phyloP scores from a whole-genome alignment of 306 rosid species.

The Dryas octopetala region DNA sequence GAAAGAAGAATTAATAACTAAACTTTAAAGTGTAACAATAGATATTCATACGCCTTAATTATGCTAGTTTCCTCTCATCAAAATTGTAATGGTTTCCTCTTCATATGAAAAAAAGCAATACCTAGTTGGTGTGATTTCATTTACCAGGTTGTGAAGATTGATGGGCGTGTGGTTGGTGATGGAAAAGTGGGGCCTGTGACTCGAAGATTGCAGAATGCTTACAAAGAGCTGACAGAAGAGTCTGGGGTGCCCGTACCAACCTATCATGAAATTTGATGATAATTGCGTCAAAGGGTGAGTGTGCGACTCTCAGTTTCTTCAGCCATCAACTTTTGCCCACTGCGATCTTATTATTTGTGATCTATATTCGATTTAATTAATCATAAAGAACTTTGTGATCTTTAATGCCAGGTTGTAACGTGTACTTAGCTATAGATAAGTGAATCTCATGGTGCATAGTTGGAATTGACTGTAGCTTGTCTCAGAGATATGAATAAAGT shows the following conservation, averaged over 20 bases:
- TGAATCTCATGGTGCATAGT: neutral
- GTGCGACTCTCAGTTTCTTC: neutral
- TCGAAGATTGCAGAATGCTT: conserved; percentile 63
- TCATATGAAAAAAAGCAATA: neutral
- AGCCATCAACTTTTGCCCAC: neutral
- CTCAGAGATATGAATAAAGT: neutral
- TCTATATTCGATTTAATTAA: too few species aligned
- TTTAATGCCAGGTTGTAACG: neutral
- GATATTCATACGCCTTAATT: neutral
- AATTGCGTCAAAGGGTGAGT: neutral
- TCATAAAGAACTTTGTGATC: too few species aligned
- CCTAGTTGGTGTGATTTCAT: conserved; percentile 11
- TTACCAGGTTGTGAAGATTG: conserved; percentile 83
- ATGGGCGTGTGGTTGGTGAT: conserved; percentile 73
- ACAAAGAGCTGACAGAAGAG: conserved; percentile 59
- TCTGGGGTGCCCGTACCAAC: conserved; percentile 51
- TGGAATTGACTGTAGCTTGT: neutral
- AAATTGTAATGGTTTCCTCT: neutral
- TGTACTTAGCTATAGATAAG: neutral
- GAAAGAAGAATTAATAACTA: neutral
- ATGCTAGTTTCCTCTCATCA: neutral
- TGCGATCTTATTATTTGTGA: too few species aligned
- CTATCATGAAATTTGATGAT: neutral
- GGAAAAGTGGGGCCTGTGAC: conserved; percentile 83
- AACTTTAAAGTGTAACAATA: neutral